These are phyloP conservation scores for Fusarium nematophilum DNA, from an alignment of 2,329 filamentous ascomycete species.

Conservation along the genomic window DNA sequence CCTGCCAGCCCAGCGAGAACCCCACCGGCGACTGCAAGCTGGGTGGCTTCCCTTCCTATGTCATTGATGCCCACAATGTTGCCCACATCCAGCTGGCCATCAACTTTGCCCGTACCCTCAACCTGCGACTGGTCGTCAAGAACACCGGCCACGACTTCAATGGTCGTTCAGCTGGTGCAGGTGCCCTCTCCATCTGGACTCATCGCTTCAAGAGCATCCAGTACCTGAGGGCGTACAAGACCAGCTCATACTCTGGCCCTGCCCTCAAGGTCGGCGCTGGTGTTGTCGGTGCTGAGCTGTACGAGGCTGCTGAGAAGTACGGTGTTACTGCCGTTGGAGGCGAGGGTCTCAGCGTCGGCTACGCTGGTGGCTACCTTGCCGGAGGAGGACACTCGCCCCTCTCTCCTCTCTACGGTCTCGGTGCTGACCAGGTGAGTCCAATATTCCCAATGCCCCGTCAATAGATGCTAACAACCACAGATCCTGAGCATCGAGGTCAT, in stretches of 20 bases:
- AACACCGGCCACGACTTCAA: conserved; percentile 63
- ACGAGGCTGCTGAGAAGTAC: conserved; percentile 59
- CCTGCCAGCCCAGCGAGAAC: conserved; percentile 47
- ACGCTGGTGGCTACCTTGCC: conserved; percentile 35
- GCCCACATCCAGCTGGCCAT: conserved; percentile 59
- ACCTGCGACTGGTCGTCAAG: conserved; percentile 59
- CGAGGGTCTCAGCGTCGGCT: conserved; percentile 53
- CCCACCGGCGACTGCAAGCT: conserved; percentile 46
- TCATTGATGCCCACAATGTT: conserved; percentile 54
- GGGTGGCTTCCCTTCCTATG: conserved; percentile 57
- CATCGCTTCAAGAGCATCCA: conserved; percentile 61
- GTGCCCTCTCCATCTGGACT: conserved; percentile 67
- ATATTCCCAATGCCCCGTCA: no score
- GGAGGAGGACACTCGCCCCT: conserved; percentile 38
- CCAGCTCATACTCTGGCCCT: conserved; percentile 52
- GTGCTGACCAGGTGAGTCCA: conserved; percentile 33
- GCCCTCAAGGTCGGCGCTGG: conserved; percentile 68
- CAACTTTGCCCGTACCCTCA: conserved; percentile 58
- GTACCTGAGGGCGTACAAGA: conserved; percentile 33
- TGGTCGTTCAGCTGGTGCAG: conserved; percentile 67
- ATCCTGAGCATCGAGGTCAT: conserved; percentile 35
- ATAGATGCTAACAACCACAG: not conserved
- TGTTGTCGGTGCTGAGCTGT: conserved; percentile 64
- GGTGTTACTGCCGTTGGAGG: conserved; percentile 64
- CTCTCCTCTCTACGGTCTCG: conserved; percentile 32